These are phyloP conservation scores for Pichia rugopelliculosa DNA, from an alignment of 805 yeast genomes.

Conservation along the genomic window DNA sequence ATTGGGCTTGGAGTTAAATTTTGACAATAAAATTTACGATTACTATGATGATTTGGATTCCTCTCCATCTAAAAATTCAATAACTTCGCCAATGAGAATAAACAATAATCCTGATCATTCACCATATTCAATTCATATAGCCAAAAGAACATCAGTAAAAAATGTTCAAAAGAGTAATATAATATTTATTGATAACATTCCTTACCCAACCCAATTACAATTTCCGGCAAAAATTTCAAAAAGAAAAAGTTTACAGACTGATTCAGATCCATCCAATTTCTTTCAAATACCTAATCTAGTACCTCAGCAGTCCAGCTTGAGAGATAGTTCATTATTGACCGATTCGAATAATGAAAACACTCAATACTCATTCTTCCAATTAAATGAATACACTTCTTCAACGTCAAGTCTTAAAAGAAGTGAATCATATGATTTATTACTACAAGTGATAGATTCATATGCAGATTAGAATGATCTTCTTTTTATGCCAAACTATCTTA, in stretches of 20 bases:
- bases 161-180: constrained; percentile 11
- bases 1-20: background rate
- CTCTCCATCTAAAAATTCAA: background rate
- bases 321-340: background rate
- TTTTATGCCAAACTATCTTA: background rate
- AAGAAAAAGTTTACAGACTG: background rate
- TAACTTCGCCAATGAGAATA: background rate
- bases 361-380: background rate
- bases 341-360: background rate
- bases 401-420: background rate
- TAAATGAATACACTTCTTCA: background rate
- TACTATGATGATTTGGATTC: background rate
- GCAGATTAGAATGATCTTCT: background rate
- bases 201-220: constrained; percentile 23
- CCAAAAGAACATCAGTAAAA: constrained; percentile 1
- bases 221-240: constrained; percentile 25
- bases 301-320: background rate
- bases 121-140: constrained; percentile 1
- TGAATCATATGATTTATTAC: background rate
- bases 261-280: background rate
- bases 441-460: background rate
- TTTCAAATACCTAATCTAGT: background rate
- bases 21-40: background rate
- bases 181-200: constrained; percentile 22
- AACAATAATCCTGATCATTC: background rate